A percentile compares a stretch with the other conserved stretches of the same genome.
phyloP scores from a whole-genome alignment of 257 asterid genomes.

The Nicotiana benthamiana region DNA sequence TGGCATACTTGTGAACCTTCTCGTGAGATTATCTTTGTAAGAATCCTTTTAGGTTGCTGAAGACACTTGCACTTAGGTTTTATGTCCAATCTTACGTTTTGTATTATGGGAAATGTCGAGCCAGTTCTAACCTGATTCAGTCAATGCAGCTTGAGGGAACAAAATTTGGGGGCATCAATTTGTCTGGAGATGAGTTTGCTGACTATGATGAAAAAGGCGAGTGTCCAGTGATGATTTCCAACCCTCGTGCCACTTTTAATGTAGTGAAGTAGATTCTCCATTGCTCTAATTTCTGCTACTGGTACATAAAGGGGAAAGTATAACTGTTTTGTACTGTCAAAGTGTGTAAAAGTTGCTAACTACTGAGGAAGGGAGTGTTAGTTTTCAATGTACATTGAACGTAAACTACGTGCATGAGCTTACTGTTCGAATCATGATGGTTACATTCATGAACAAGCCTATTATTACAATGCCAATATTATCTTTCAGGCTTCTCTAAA shows the following conservation, averaged over 20 bases:
- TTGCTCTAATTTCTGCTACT: background rate
- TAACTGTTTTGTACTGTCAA: background rate
- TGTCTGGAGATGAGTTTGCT: conserved; percentile 63
- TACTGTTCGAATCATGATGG: background rate
- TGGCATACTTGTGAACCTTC: background rate
- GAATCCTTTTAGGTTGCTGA: background rate
- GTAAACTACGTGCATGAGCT: background rate
- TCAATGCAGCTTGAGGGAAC: conserved; percentile 59
- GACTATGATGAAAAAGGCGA: conserved; percentile 94
- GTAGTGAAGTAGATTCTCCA: conserved; percentile 38
- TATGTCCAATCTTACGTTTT: background rate
- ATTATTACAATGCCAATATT: background rate
- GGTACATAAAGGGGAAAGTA: background rate
- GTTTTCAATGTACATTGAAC: background rate
- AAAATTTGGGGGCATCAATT: conserved; percentile 53
- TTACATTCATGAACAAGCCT: background rate
- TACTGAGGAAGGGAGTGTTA: background rate
- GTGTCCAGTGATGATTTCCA: conserved; percentile 85
- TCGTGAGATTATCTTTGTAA: background rate
- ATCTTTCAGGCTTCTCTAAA: background rate
- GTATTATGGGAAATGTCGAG: background rate
- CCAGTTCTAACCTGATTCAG: background rate
- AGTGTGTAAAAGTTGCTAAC: background rate
- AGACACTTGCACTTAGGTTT: background rate
- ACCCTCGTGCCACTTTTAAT: conserved; percentile 49